These are phyloP conservation scores for Penicillium sumatraense DNA, from an alignment of 2,329 filamentous ascomycete species.

Conservation along the genomic window DNA sequence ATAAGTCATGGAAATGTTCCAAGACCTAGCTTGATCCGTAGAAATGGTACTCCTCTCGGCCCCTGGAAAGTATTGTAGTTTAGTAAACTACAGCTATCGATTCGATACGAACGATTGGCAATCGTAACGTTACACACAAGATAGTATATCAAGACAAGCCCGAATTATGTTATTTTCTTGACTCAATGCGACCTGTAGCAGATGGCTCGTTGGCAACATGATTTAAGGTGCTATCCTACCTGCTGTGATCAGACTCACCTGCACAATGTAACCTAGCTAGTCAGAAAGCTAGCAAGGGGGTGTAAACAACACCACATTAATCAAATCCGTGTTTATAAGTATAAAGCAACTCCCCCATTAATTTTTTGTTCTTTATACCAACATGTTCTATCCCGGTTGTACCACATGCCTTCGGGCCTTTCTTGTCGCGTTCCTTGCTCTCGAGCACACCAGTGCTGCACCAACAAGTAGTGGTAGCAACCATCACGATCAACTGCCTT, in stretches of 20 bases:
- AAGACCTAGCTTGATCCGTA: no score
- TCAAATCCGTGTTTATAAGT: background rate
- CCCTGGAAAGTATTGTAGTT: background rate
- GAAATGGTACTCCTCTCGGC: no score
- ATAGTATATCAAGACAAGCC: background rate
- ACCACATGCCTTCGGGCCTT: conserved; percentile 11
- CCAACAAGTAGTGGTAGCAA: conserved; percentile 1
- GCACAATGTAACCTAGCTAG: conserved; percentile 8
- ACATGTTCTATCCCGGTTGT: conserved; percentile 10
- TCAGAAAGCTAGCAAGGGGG: conserved; percentile 8
- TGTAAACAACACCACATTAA: background rate
- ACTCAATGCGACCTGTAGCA: conserved; percentile 8
- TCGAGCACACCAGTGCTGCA: conserved; percentile 5
- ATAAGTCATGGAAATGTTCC: no score
- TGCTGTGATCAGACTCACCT: background rate
- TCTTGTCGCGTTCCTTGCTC: conserved; percentile 4
- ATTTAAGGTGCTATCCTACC: conserved; percentile 3
- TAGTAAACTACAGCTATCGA: background rate
- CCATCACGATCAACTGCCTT: conserved; percentile 8
- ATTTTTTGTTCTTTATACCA: background rate
- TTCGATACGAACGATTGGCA: background rate
- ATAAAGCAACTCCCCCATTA: background rate
- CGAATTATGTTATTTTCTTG: conserved; percentile 5
- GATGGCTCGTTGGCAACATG: background rate
- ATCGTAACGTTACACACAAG: conserved; percentile 8